A percentile compares a stretch with the other conserved stretches of the same genome.
phyloP scores from a whole-genome alignment of 768 basidiomycete genomes.

The Calocera cornea region DNA sequence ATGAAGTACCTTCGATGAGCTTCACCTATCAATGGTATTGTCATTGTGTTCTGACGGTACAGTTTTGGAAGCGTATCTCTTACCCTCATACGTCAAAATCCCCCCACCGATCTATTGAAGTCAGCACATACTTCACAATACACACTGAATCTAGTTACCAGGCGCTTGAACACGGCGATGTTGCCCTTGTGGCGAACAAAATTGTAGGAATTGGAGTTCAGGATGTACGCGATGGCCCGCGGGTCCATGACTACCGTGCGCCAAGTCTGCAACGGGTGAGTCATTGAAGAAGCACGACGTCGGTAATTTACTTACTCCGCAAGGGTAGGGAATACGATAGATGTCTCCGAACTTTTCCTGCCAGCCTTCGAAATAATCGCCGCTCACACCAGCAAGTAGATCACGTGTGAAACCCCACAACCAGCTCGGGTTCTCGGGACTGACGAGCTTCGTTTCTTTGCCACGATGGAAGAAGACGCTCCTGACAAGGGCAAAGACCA shows the following conservation, averaged over 20 bases:
- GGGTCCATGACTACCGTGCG: background rate
- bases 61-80: background rate
- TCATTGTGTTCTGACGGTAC: background rate
- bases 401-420: background rate
- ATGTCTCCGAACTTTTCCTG: background rate
- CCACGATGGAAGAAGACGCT: background rate
- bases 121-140: background rate
- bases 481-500: background rate
- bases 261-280: background rate
- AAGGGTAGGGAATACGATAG: background rate
- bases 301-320: background rate
- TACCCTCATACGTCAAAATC: background rate
- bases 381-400: background rate
- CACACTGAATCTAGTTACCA: background rate
- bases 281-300: background rate
- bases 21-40: background rate
- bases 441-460: background rate
- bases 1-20: background rate
- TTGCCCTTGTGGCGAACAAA: background rate
- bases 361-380: slow-evolving; percentile 1
- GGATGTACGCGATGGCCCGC: background rate
- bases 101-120: background rate
- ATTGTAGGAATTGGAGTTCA: background rate
- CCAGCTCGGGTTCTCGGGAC: background rate
- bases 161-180: background rate